These are phyloP conservation scores for Colletotrichum limetticola DNA, from an alignment of 2,329 filamentous ascomycete species.

Conservation along the genomic window DNA sequence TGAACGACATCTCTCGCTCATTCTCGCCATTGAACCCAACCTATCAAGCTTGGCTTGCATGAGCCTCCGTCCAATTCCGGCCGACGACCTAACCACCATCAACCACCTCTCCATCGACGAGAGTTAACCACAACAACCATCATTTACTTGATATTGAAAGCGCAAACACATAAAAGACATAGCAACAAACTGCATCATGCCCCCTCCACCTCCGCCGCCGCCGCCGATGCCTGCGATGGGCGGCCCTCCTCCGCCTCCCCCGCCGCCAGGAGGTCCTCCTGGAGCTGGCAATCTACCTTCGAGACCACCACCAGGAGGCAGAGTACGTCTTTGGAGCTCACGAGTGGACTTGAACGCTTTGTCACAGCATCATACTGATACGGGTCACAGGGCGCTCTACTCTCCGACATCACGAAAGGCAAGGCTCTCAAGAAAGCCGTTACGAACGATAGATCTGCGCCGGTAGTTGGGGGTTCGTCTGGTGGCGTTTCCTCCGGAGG, in stretches of 20 bases:
- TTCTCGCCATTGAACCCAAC: not conserved
- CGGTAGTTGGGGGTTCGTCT: slow-evolving; percentile 68
- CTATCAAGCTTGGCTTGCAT: not conserved
- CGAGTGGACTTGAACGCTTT: too few relatives aligned
- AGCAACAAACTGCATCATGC: slow-evolving; percentile 43
- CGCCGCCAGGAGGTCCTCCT: slow-evolving; percentile 56
- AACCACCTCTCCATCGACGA: slow-evolving; percentile 7
- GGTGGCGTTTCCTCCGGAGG: slow-evolving; percentile 59
- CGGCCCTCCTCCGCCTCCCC: slow-evolving; percentile 73
- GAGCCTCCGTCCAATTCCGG: slow-evolving; percentile 14
- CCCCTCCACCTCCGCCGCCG: slow-evolving; percentile 76
- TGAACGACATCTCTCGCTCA: slow-evolving; percentile 20
- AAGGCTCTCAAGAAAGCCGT: slow-evolving; percentile 83
- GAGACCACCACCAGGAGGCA: slow-evolving; percentile 65
- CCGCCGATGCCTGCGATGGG: slow-evolving; percentile 68
- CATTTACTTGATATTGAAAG: not conserved
- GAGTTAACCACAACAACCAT: not conserved
- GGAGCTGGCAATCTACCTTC: slow-evolving; percentile 62
- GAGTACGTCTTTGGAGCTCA: slow-evolving; percentile 63
- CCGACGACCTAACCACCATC: slow-evolving; percentile 33
- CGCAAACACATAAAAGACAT: not conserved
- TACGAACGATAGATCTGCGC: slow-evolving; percentile 93
- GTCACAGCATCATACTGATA: slow-evolving; percentile 24
- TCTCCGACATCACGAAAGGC: slow-evolving; percentile 90
- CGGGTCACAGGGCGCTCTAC: slow-evolving; percentile 77